A percentile compares a stretch with the other conserved stretches of the same genome.
Evolutionary conservation across 441 rosid species (phyloP).

Genomic region (Erodium trifolium): DNA sequence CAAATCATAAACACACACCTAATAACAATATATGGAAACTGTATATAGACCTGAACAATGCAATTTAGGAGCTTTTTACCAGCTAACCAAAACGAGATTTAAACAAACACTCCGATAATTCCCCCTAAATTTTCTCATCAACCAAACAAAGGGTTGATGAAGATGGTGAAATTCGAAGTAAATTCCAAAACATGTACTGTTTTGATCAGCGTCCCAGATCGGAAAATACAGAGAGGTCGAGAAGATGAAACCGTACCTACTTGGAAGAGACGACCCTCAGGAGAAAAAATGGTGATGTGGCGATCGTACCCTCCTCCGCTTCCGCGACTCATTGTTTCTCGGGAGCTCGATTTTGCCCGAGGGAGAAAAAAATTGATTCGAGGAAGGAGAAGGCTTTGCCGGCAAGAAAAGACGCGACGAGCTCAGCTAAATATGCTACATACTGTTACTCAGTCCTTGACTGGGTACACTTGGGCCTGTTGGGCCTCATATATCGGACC

Average conservation of each 20-base stretch:
- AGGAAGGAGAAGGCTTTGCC: conserved; percentile 3
- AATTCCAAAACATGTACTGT: not conserved
- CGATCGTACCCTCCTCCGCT: conserved; percentile 28
- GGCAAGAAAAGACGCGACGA: not conserved
- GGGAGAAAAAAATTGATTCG: not conserved
- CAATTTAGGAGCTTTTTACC: not conserved
- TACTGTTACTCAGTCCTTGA: not conserved
- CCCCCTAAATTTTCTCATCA: not conserved
- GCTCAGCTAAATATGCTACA: not conserved
- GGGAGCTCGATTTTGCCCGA: not conserved
- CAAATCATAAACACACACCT: not conserved
- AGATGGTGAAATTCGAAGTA: not conserved
- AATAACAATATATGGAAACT: not conserved
- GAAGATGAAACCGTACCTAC: conserved; percentile 39
- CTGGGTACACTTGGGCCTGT: not conserved
- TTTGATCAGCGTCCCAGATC: not conserved
- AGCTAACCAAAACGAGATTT: not conserved
- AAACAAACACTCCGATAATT: not conserved
- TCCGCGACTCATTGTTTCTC: conserved; percentile 63
- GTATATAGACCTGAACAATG: not conserved
- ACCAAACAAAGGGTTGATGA: not conserved
- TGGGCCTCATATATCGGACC: not conserved
- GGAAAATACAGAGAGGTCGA: not conserved
- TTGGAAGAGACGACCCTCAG: conserved; percentile 98
- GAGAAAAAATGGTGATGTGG: conserved; percentile 95